Evolutionary conservation across 257 asterid genomes (phyloP), one percentile per base, ranked within the genome.

Genomic region (Coffea canephora): DNA sequence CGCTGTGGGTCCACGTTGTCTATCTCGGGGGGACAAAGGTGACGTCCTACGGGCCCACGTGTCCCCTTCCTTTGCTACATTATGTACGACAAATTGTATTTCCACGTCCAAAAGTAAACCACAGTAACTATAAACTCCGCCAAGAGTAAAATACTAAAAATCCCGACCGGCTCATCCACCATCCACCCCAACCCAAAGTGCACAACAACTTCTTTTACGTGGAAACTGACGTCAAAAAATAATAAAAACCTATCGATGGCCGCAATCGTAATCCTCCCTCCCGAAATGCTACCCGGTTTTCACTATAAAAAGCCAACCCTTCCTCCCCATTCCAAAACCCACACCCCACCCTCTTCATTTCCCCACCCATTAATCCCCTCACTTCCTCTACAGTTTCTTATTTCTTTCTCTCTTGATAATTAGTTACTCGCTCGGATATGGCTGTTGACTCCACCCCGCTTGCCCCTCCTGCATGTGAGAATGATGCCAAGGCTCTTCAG

Each of bases 401-500:
- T 18, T 16, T 41, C 41, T 75, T 31, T 46, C 39, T 54, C 49
- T 46, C n/a, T 27, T 39, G 43, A 39, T 39, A 39, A 39, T 4
- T 39, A 39, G 43, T 1, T 59, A 1, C 9, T n/a, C 36, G 5
- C 52, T 69, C 27, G 54, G 75, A 67, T 31, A 91, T 93, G 95
- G 84, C 87, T 0, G 84, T 86, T 66, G 89, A 89, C 48, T 82
- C 93, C 6, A 46, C 86, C 11, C 82, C 89, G 9, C 77, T 87
- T 18, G 84, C 85, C 27, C 84, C 89, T 6, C 87, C 88, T 10
- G 85, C 87, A 6, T 85, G 87, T 12, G 94, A 91, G 81, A 89
- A 75, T 73, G 90, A 90, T 48, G 93, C 89, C 0, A 84, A 81
- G 80, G 87, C 90, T 55, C 94, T 91, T 74, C 71, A 83, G 11